Conservation (phyloP, 2,329 filamentous ascomycete species). For the Penicillium nordicum region DNA sequence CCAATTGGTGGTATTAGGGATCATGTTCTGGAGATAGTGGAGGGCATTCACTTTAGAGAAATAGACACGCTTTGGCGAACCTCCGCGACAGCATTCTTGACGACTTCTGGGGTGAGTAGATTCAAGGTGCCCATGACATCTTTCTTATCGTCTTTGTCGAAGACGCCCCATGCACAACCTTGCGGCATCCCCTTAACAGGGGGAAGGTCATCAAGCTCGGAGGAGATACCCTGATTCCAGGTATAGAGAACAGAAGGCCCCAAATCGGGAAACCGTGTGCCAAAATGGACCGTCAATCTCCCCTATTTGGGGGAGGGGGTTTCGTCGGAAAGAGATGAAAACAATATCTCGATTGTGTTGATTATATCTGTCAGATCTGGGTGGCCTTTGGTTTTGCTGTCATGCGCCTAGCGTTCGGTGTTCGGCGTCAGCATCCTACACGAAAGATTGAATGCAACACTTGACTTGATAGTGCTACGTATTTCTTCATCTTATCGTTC, state of each 20-base stretch:
- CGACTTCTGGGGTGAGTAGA: slow-evolving; percentile 43
- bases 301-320: background rate
- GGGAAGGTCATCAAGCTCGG: slow-evolving; percentile 42
- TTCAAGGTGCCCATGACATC: slow-evolving; percentile 47
- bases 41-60: slow-evolving; percentile 40
- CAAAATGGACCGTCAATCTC: background rate
- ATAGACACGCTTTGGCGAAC: slow-evolving; percentile 43
- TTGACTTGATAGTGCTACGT: background rate
- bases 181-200: slow-evolving; percentile 41
- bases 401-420: background rate
- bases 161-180: slow-evolving; percentile 46
- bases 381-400: background rate
- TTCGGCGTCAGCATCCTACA: background rate
- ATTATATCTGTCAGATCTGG: background rate
- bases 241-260: background rate
- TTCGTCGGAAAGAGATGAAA: background rate
- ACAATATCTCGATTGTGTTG: background rate
- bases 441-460: background rate
- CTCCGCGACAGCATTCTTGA: slow-evolving; percentile 42
- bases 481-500: slow-evolving; percentile 3
- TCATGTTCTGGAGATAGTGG: background rate
- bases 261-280: background rate
- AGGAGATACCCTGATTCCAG: background rate
- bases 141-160: slow-evolving; percentile 39
- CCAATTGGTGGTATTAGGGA: slow-evolving; percentile 14